These are phyloP conservation scores for Isabelozyma heimii DNA, from an alignment of 805 yeast species.

Conservation along the genomic window DNA sequence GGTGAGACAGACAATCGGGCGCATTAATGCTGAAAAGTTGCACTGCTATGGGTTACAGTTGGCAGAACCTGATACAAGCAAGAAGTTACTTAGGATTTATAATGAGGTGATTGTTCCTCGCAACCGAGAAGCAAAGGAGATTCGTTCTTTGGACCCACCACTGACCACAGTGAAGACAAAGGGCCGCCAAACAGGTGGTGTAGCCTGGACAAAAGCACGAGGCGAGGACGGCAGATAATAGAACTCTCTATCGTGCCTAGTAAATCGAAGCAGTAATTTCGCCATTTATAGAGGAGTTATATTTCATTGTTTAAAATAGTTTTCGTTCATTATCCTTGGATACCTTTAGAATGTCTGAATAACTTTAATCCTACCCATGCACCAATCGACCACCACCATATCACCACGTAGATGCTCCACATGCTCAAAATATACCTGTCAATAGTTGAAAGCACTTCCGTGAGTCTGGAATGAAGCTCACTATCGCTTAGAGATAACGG, in stretches of 20 bases:
- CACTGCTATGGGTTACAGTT: conserved; percentile 4
- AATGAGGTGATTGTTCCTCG: conserved; percentile 36
- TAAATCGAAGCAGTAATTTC: too few relatives aligned
- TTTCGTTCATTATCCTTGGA: conserved; percentile 15
- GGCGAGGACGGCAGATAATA: conserved; percentile 65
- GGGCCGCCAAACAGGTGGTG: conserved; percentile 75
- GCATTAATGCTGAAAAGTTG: conserved; percentile 31
- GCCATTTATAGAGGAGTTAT: too few relatives aligned
- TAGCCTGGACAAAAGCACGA: conserved; percentile 70
- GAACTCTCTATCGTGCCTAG: neutral
- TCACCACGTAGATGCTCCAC: conserved; percentile 40
- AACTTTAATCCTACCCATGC: conserved; percentile 82
- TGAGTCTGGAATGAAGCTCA: conserved; percentile 9
- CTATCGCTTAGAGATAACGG: conserved; percentile 21
- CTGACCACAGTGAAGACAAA: conserved; percentile 9
- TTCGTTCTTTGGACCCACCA: neutral
- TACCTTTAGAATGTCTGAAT: conserved; percentile 76
- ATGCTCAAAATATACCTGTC: conserved; percentile 31
- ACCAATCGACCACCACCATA: conserved; percentile 64
- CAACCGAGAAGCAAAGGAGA: conserved; percentile 17
- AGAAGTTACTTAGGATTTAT: conserved; percentile 23
- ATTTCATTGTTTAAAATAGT: too few relatives aligned
- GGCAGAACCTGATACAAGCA: conserved; percentile 1
- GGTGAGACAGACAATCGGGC: conserved; percentile 30
- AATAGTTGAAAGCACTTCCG: conserved; percentile 12